Conservation (phyloP, 2,329 filamentous ascomycete species). For the Aspergillus sp. region DNA sequence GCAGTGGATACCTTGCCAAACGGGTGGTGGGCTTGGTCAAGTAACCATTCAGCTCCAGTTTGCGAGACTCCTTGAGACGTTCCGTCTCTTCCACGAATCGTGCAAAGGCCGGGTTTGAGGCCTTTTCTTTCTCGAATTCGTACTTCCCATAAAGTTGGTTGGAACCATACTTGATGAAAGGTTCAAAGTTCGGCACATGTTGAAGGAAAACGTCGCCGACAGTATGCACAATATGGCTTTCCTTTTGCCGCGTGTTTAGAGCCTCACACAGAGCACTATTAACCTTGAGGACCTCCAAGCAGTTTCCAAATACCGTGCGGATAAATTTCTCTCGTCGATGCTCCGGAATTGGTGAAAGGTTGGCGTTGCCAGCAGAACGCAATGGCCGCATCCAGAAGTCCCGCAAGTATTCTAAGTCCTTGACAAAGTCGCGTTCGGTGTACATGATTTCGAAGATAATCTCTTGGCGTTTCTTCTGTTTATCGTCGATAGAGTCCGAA, state of each 20-base stretch:
- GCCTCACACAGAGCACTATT: slow-evolving; percentile 82
- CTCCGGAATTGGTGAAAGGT: slow-evolving; percentile 77
- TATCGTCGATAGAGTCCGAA: slow-evolving; percentile 79
- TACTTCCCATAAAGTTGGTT: slow-evolving; percentile 96
- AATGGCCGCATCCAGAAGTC: slow-evolving; percentile 98
- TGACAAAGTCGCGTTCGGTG: slow-evolving; percentile 96
- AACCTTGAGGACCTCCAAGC: slow-evolving; percentile 86
- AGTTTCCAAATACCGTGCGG: slow-evolving; percentile 90
- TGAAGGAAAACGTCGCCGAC: slow-evolving; percentile 93
- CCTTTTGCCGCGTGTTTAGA: slow-evolving; percentile 85
- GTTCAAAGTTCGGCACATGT: slow-evolving; percentile 84
- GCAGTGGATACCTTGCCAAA: slow-evolving; percentile 83
- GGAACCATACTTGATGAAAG: slow-evolving; percentile 92
- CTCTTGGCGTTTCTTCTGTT: slow-evolving; percentile 95
- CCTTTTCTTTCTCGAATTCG: slow-evolving; percentile 94
- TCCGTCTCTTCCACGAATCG: slow-evolving; percentile 97
- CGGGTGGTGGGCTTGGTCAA: slow-evolving; percentile 95
- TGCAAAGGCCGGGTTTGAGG: slow-evolving; percentile 73
- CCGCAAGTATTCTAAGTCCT: slow-evolving; percentile 92
- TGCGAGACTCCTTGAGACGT: slow-evolving; percentile 88
- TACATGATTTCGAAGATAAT: slow-evolving; percentile 98
- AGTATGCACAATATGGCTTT: slow-evolving; percentile 77
- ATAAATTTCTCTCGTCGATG: slow-evolving; percentile 85
- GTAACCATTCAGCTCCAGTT: slow-evolving; percentile 94
- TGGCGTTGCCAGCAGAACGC: slow-evolving; percentile 58